Evolutionary conservation across 306 rosid species (phyloP).

Genomic region (Quercus ilex): DNA sequence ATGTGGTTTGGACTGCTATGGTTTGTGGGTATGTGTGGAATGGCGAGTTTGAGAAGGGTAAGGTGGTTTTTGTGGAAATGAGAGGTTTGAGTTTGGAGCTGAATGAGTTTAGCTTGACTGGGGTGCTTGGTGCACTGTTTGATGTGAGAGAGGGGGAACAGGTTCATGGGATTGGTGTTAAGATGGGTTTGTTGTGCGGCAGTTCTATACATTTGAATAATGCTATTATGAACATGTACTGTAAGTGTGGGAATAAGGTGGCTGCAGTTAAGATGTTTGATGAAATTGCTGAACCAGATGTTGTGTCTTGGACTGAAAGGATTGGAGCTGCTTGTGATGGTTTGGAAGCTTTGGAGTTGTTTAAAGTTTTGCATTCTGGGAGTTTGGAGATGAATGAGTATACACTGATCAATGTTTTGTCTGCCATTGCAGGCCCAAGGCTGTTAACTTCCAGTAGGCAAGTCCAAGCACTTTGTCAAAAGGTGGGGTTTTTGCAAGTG

Average conservation of each 20-base stretch:
- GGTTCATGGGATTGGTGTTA: slow-evolving; percentile 11
- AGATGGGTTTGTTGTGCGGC: slow-evolving; percentile 14
- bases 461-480: slow-evolving; percentile 20
- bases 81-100: slow-evolving; percentile 5
- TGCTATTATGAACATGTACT: slow-evolving; percentile 5
- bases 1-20: slow-evolving; percentile 20
- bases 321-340: slow-evolving; percentile 15
- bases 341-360: neutral
- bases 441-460: neutral
- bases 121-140: slow-evolving; percentile 8
- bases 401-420: slow-evolving; percentile 2
- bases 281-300: slow-evolving; percentile 14
- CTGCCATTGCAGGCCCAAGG: neutral
- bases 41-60: slow-evolving; percentile 14
- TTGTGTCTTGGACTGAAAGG: slow-evolving; percentile 22
- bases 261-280: slow-evolving; percentile 16
- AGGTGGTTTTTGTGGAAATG: slow-evolving; percentile 8
- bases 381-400: neutral
- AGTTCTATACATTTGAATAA: slow-evolving; percentile 8
- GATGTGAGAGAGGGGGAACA: slow-evolving; percentile 13
- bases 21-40: slow-evolving; percentile 20
- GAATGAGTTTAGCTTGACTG: slow-evolving; percentile 20
- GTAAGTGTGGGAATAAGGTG: neutral
- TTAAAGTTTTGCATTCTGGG: neutral
- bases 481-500: neutral